These are phyloP conservation scores for Aspergillus bombycis DNA, from an alignment of 2,329 filamentous ascomycete species.

Conservation along the genomic window DNA sequence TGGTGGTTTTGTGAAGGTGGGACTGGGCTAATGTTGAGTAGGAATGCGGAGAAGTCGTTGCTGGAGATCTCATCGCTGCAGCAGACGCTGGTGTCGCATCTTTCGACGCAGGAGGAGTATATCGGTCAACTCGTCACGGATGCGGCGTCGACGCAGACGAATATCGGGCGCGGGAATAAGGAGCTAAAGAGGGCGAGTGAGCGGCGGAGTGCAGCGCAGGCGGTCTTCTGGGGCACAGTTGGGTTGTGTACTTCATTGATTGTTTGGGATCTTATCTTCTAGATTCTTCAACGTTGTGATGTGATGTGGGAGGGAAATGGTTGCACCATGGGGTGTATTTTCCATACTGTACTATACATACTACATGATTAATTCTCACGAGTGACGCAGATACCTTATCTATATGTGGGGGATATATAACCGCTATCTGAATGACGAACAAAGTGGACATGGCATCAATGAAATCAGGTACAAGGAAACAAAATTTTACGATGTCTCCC, in stretches of 20 bases:
- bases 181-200: slow-evolving; percentile 83
- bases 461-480: neutral
- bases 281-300: neutral
- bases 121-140: slow-evolving; percentile 88
- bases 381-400: neutral
- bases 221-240: slow-evolving; percentile 79
- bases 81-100: slow-evolving; percentile 81
- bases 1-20: neutral
- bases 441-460: neutral
- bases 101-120: slow-evolving; percentile 82
- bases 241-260: slow-evolving; percentile 75
- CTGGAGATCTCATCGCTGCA: slow-evolving; percentile 93
- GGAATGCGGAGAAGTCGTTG: slow-evolving; percentile 85
- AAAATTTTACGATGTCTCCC: slow-evolving; percentile 35
- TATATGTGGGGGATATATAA: neutral
- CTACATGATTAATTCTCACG: neutral
- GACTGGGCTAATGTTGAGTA: slow-evolving; percentile 39
- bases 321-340: neutral
- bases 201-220: slow-evolving; percentile 71
- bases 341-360: neutral
- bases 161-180: slow-evolving; percentile 86
- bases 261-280: slow-evolving; percentile 73
- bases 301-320: neutral
- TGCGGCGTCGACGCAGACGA: slow-evolving; percentile 78
- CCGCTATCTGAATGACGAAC: neutral